Percentiles rank a stretch among this genome's conserved stretches.
phyloP scores from a whole-genome alignment of 108 stramenopile genomes.

The Nitzschia sp. region DNA sequence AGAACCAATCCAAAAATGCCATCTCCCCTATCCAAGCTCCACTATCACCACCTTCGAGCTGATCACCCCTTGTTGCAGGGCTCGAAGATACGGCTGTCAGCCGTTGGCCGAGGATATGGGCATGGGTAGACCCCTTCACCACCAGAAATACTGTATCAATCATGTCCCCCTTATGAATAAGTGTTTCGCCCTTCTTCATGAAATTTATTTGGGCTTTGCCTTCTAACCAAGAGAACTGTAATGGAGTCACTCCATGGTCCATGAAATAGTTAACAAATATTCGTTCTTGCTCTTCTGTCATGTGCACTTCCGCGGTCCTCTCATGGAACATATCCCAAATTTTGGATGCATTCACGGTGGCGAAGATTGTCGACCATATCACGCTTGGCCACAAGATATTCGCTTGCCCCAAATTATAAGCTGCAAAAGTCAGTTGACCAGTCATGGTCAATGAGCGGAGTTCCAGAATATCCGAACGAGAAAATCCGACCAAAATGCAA shows the following conservation, averaged over 20 bases:
- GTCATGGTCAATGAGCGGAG: conserved; percentile 55
- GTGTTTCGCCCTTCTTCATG: conserved; percentile 36
- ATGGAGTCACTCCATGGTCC: conserved; percentile 75
- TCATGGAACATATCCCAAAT: conserved; percentile 61
- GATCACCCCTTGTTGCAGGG: conserved; percentile 20
- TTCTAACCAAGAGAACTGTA: conserved; percentile 64
- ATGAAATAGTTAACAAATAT: conserved; percentile 70
- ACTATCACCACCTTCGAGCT: conserved; percentile 56
- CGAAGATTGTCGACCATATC: conserved; percentile 60
- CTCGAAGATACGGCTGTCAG: conserved; percentile 53
- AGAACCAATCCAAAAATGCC: conserved; percentile 56
- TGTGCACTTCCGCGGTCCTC: conserved; percentile 48
- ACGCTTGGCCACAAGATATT: conserved; percentile 32
- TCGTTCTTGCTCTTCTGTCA: conserved; percentile 52
- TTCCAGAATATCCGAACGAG: conserved; percentile 75
- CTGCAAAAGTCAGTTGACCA: conserved; percentile 46
- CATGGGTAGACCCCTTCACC: conserved; percentile 61
- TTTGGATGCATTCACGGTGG: conserved; percentile 60
- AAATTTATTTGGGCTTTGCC: conserved; percentile 23
- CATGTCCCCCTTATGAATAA: conserved; percentile 50
- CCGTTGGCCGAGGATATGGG: conserved; percentile 52
- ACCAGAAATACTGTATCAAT: conserved; percentile 59
- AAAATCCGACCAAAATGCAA: conserved; percentile 68
- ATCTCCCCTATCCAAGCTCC: conserved; percentile 89
- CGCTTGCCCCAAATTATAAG: conserved; percentile 43